Evolutionary conservation across 805 yeast genomes (phyloP).

Genomic region (Wickerhamiella azyma): DNA sequence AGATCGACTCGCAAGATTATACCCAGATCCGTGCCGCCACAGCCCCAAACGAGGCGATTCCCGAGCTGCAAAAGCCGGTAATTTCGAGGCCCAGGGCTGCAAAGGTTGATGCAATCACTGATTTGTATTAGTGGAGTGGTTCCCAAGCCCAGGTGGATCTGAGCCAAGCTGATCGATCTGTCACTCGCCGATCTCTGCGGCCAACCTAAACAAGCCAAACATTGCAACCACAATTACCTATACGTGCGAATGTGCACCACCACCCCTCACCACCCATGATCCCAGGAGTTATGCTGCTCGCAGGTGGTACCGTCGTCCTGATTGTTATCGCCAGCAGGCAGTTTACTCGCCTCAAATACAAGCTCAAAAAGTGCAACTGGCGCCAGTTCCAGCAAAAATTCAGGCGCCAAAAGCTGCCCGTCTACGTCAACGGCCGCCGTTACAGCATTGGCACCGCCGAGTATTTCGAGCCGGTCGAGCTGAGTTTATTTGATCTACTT

Average conservation of each 20-base stretch:
- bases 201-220: too few relatives aligned
- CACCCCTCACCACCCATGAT: neutral
- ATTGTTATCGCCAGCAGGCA: constrained; percentile 3
- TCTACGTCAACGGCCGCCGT: neutral
- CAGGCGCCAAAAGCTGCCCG: constrained; percentile 6
- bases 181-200: too few relatives aligned
- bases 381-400: neutral
- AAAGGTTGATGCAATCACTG: neutral
- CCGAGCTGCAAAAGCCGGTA: neutral
- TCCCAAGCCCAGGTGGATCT: too few relatives aligned
- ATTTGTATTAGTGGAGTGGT: neutral
- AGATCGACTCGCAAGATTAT: neutral
- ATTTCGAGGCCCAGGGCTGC: neutral
- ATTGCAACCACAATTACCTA: too few relatives aligned
- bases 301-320: constrained; percentile 1
- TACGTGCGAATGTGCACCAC: too few relatives aligned
- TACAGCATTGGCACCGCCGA: constrained; percentile 1
- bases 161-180: too few relatives aligned
- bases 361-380: neutral
- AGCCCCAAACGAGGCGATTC: neutral
- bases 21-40: neutral
- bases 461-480: constrained; percentile 7
- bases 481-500: neutral
- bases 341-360: neutral
- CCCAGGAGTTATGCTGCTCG: constrained; percentile 3